Conservation (phyloP, 257 asterid species). For the Paraleonurus japonicus region DNA sequence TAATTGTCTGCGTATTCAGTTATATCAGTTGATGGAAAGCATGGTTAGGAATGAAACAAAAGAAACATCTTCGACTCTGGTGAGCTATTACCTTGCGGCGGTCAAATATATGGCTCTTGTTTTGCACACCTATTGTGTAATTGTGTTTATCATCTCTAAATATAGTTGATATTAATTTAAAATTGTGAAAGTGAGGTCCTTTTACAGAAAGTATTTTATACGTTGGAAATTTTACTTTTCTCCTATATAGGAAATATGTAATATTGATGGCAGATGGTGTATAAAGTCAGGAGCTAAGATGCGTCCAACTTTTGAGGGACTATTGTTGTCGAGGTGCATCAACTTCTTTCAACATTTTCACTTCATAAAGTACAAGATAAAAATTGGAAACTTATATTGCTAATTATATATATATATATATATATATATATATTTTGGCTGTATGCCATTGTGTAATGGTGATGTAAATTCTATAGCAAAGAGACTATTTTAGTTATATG, state of each 20-base stretch:
- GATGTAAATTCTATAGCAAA: background rate
- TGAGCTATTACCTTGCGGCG: constrained; percentile 30
- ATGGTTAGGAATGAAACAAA: constrained; percentile 64
- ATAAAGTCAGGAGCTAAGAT: constrained; percentile 52
- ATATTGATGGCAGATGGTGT: constrained; percentile 92
- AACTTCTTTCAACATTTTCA: constrained; percentile 25
- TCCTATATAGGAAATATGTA: constrained; percentile 61
- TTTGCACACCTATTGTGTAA: background rate
- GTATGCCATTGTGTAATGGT: background rate
- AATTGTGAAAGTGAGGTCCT: constrained; percentile 9
- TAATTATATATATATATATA: background rate
- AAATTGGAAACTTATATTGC: background rate
- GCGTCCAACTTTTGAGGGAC: constrained; percentile 65
- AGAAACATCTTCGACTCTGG: constrained; percentile 59
- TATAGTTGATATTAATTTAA: background rate
- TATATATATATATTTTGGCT: background rate
- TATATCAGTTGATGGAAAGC: constrained; percentile 74
- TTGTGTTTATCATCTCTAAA: constrained; percentile 1
- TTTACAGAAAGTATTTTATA: constrained; percentile 13
- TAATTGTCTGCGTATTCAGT: constrained; percentile 44
- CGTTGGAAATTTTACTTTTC: background rate
- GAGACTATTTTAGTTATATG: background rate
- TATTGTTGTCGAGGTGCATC: constrained; percentile 78
- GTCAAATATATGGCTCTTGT: background rate
- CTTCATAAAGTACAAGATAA: constrained; percentile 21